Evolutionary conservation across 2,329 filamentous ascomycete species (phyloP), one percentile per base, ranked within the genome.

Genomic region (Verticillium klebahnii): DNA sequence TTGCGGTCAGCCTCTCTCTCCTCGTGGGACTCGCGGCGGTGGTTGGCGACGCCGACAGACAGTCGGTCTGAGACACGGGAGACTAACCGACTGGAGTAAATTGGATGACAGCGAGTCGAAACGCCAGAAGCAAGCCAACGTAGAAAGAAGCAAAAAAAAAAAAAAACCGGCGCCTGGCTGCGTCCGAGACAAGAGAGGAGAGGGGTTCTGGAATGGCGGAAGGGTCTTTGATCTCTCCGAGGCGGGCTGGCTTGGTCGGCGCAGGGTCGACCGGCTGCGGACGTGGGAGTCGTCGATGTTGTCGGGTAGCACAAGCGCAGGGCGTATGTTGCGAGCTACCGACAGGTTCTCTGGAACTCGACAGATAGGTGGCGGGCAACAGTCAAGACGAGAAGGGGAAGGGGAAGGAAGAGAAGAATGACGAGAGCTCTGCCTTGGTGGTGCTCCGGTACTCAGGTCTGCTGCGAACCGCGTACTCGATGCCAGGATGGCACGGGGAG

Each of bases 31-130:
- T 50, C 19, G n/a, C 45, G 8, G 45, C 19, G 45, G 45, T 50
- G 45, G 45, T 23, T 50, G 45, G n/a, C 45, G 45, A 50, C 17
- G n/a, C 45, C 19, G 45, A 50, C 45, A 50, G 45, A 50, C 45
- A 25, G 45, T 9, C 45, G n/a, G 57, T 19, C 57, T 40, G 57
- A 58, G 57, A 58, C 57, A 58, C 14, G 52, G 55, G 56, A 50
- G 32, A 59, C 64, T 64, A 61, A 65, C 64, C 40, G 54, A 55
- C 31, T 31, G 58, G 15, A 25, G 25, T 36, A 45, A 52, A 60
- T 39, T 56, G 57, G 55, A 57, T 37, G 59, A 34, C 66, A 50
- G 56, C 56, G 19, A 37, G n/a, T 58, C 50, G 57, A 58, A 58
- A 58, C 57, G 39, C 37, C 31, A 29, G 57, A 31, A 50, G 57